phyloP scores from a whole-genome alignment of 225 moss, liverwort and hornwort species.

The Polytrichum formosum region DNA sequence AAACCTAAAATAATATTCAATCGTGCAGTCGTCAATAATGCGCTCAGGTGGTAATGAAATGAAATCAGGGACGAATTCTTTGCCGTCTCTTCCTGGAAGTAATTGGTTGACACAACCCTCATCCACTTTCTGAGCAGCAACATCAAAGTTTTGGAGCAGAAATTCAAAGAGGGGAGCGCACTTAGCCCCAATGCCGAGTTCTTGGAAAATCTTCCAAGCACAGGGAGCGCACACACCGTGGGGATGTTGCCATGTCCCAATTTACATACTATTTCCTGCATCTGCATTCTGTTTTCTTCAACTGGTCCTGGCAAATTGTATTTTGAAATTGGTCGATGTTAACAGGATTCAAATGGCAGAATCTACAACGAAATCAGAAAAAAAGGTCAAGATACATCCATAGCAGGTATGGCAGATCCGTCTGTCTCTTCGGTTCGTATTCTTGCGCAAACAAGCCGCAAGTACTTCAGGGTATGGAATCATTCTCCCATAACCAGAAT shows the following conservation, averaged over 20 bases:
- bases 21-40: not conserved
- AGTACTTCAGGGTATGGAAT: no score
- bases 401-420: no score
- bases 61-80: not conserved
- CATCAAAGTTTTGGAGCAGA: no score
- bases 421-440: no score
- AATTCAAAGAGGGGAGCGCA: not conserved
- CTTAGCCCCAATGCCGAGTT: constrained; percentile 1
- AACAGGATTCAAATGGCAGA: no score
- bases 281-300: not conserved
- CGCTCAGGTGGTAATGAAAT: not conserved
- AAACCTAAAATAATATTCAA: not conserved
- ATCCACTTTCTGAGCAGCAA: no score
- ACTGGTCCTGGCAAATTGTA: not conserved
- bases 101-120: not conserved
- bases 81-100: not conserved
- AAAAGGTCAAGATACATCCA: no score
- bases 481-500: no score
- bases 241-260: not conserved
- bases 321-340: no score
- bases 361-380: no score
- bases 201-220: not conserved
- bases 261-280: not conserved
- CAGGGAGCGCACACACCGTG: not conserved
- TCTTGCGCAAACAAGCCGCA: no score